Evolutionary conservation across 225 moss, liverwort and hornwort species (phyloP), one percentile per base, ranked within the genome.

Genomic region (Antitrichia curtipendula): DNA sequence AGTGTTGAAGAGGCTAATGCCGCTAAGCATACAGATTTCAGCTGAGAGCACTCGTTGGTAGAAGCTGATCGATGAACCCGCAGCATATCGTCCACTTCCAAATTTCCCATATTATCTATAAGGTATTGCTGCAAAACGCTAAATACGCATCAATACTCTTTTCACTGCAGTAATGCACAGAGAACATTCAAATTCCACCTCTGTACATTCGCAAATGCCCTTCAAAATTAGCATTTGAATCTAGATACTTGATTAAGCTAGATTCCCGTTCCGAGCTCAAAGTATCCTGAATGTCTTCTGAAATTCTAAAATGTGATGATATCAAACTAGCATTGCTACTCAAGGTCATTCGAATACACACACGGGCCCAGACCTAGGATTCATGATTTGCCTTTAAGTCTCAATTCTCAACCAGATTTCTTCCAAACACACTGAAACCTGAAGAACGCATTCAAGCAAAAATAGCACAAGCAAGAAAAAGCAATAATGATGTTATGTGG

Each of bases 1-100:
- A 92, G 87, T 57, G 65, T 53, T 49, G 85, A 87, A 45, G 84
- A 82, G 23, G 92, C 82, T 64, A 92, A 75, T 61, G 88, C 54
- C 56, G 85, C 63, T 84, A 91, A 76, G 70, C 87, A 91, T 12
- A 84, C 86, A 38, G 85, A 86, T 61, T 88, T 84, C 86, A 94
- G 72, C 69, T 76, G 89, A 80, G 93, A 62, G 90, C 78, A 88
- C 79, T 87, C 86, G 43, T 49, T 74, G 53, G 50, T 86, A 71
- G 84, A 89, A 63, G 68, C 65, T 63, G 90, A 88, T 69, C 77
- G 78, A 61, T 90, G 75, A 56, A 91, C 79, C 32, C 66, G 85
- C 74, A 93, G 65, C 58, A 88, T 82, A 60, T 92, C 85, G 13
- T 91, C 88, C 84, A 91, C 88, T 88, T 91, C 85, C 57, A 89